A percentile compares a stretch with the other conserved stretches of the same genome.
Conservation (phyloP, 495 filamentous ascomycete species). For the Hypoxylon intermedium region DNA sequence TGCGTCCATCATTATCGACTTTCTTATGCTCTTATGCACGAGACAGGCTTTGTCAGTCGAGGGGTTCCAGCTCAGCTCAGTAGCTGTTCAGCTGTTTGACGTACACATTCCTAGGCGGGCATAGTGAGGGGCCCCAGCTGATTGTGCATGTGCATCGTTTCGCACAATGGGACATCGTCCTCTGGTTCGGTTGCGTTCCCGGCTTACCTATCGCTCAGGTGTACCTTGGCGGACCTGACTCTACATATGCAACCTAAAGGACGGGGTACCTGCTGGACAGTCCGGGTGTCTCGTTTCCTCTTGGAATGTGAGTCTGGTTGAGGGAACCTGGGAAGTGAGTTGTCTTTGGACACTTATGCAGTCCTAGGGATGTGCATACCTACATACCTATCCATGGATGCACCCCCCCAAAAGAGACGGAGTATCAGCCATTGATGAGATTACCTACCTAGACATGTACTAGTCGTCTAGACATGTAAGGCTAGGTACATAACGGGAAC, state of each 20-base stretch:
- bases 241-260: constrained; percentile 14
- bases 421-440: too few relatives aligned
- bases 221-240: constrained; percentile 13
- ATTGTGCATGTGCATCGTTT: constrained; percentile 30
- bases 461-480: not conserved
- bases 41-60: constrained; percentile 15
- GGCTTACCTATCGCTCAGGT: constrained; percentile 18
- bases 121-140: constrained; percentile 32
- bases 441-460: too few relatives aligned
- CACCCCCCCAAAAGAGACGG: not conserved
- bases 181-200: constrained; percentile 20
- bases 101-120: constrained; percentile 13
- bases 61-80: constrained; percentile 18
- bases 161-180: constrained; percentile 23
- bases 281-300: not conserved
- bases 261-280: constrained; percentile 9
- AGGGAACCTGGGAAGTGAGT: not conserved
- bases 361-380: not conserved
- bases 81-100: constrained; percentile 3
- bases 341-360: constrained; percentile 8
- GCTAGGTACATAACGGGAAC: constrained; percentile 2
- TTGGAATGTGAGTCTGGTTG: not conserved
- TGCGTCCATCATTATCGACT: not conserved
- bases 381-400: constrained; percentile 1
- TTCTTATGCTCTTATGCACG: not conserved